Percentiles rank a stretch among this genome's conserved stretches.
phyloP scores from a whole-genome alignment of 345 rosid genomes.

The Rhizophora mangle region DNA sequence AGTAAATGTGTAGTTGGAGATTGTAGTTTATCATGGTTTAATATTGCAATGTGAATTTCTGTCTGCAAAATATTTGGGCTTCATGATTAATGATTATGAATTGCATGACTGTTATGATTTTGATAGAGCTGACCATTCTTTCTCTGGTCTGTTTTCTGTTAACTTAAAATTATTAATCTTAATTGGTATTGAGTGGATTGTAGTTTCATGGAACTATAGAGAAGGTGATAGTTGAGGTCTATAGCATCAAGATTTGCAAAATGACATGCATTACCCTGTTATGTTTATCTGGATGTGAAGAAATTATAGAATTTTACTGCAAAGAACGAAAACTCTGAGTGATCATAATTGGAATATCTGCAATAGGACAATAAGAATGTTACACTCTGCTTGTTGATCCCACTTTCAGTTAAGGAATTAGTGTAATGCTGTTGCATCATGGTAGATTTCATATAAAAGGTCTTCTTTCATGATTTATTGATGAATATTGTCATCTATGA shows the following conservation, averaged over 20 bases:
- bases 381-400: slow-evolving; percentile 3
- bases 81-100: no score
- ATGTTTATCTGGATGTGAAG: background rate
- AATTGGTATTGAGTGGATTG: no score
- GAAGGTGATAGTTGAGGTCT: no score
- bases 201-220: no score
- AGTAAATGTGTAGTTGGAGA: background rate
- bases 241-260: background rate
- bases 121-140: no score
- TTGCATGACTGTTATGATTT: no score
- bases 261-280: background rate
- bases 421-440: background rate
- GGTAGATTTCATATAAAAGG: background rate
- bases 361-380: no score
- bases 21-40: background rate
- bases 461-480: background rate
- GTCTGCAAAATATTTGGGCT: no score
- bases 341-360: background rate
- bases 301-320: background rate
- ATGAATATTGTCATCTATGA: background rate
- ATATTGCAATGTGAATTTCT: no score
- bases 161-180: no score
- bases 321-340: background rate
- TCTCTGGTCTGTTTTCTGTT: no score
- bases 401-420: background rate